phyloP scores from a whole-genome alignment of 352 stramenopile genomes.

The Pythium chondricola region DNA sequence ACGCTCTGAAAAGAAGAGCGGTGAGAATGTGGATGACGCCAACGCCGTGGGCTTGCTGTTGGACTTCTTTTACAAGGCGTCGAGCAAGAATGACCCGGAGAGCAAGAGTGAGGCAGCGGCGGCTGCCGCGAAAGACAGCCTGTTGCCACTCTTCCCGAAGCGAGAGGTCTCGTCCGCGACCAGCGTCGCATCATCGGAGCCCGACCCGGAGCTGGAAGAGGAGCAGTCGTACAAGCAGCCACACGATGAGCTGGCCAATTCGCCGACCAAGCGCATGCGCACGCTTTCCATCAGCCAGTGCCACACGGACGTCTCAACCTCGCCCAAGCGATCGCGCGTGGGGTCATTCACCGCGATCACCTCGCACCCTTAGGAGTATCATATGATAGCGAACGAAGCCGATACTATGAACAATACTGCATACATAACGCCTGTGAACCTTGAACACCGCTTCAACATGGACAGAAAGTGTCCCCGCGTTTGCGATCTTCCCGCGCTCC shows the following conservation, averaged over 20 bases:
- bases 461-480: too few species aligned
- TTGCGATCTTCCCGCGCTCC: background rate
- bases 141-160: constrained; percentile 1
- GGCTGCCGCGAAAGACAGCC: too few species aligned
- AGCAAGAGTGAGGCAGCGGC: background rate
- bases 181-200: constrained; percentile 13
- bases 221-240: constrained; percentile 20
- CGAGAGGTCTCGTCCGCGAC: constrained; percentile 6
- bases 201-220: constrained; percentile 25
- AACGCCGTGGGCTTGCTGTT: constrained; percentile 64
- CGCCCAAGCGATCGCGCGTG: constrained; percentile 57
- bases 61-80: constrained; percentile 75
- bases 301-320: constrained; percentile 34
- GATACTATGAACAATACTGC: too few species aligned
- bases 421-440: too few species aligned
- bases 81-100: constrained; percentile 47
- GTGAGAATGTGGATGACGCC: constrained; percentile 43
- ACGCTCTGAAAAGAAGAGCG: constrained; percentile 15
- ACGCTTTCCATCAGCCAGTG: constrained; percentile 61
- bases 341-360: constrained; percentile 40
- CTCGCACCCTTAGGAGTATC: constrained; percentile 13
- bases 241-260: constrained; percentile 41
- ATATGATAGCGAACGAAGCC: too few species aligned
- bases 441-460: too few species aligned
- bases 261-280: constrained; percentile 71